Conservation (phyloP, 139 green algal genomes). For the Chlorella sp. region DNA sequence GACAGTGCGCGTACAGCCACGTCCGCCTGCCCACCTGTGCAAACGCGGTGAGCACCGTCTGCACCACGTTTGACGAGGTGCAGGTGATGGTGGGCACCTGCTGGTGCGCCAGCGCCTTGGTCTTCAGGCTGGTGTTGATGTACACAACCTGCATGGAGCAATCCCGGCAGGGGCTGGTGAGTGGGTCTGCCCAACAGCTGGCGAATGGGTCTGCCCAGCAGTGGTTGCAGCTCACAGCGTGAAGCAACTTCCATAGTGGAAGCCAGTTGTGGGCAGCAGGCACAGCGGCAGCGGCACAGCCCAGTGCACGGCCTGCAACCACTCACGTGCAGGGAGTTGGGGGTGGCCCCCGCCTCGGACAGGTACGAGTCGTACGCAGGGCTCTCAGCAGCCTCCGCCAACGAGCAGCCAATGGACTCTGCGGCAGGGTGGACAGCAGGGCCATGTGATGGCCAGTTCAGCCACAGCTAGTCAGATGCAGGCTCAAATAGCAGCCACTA, state of each 20-base stretch:
- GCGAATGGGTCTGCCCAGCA: too few species aligned
- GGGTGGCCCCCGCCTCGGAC: slow-evolving; percentile 54
- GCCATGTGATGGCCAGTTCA: too few species aligned
- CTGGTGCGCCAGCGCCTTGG: slow-evolving; percentile 89
- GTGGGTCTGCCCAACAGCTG: too few species aligned
- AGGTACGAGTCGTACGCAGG: slow-evolving; percentile 84
- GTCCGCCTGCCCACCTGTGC: slow-evolving; percentile 64
- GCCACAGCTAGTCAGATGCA: too few species aligned
- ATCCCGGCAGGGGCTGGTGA: too few species aligned
- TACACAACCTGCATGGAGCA: slow-evolving; percentile 82
- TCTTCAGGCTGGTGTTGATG: slow-evolving; percentile 98
- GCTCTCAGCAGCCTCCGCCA: slow-evolving; percentile 94
- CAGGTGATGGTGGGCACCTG: slow-evolving; percentile 98
- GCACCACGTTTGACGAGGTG: slow-evolving; percentile 98
- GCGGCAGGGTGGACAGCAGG: not conserved
- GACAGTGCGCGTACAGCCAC: too few species aligned
- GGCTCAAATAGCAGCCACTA: too few species aligned
- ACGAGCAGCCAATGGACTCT: slow-evolving; percentile 92
- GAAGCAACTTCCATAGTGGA: too few species aligned
- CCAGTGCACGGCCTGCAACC: not conserved
- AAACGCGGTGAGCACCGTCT: slow-evolving; percentile 95
- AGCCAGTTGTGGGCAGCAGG: too few species aligned
- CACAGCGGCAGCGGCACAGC: not conserved
- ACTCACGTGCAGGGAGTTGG: slow-evolving; percentile 84
- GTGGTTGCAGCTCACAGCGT: too few species aligned